A percentile compares a stretch with the other conserved stretches of the same genome.
Conservation (phyloP, 2,329 filamentous ascomycete species). For the Pseudogymnoascus sp. region DNA sequence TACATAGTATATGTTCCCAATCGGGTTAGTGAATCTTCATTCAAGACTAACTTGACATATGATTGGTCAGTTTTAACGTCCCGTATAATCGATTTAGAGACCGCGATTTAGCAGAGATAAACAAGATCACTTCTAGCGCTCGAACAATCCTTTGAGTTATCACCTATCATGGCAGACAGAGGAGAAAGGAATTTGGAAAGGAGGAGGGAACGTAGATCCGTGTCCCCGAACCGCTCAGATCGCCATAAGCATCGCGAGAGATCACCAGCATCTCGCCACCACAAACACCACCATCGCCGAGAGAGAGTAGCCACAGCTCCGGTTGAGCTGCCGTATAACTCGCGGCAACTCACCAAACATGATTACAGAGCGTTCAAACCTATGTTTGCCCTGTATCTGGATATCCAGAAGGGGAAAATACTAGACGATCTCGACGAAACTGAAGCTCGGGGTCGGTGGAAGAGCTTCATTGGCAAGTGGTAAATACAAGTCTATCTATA, state of each 20-base stretch:
- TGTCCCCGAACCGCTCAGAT: neutral
- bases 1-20: neutral
- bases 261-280: constrained; percentile 20
- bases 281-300: constrained; percentile 32
- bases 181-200: neutral
- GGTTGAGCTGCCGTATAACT: constrained; percentile 53
- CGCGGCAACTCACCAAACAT: constrained; percentile 58
- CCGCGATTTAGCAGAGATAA: neutral
- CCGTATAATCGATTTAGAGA: neutral
- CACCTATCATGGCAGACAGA: constrained; percentile 2
- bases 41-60: neutral
- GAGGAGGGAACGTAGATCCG: neutral
- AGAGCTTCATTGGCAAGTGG: constrained; percentile 88
- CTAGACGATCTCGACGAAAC: constrained; percentile 62
- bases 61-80: constrained; percentile 8
- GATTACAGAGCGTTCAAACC: constrained; percentile 61
- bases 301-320: constrained; percentile 5
- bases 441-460: constrained; percentile 82
- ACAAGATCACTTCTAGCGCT: neutral
- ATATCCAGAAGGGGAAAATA: constrained; percentile 74
- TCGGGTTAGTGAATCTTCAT: neutral
- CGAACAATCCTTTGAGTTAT: neutral
- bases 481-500: constrained; percentile 33
- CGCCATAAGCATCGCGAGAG: neutral
- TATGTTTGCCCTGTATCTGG: constrained; percentile 77